phyloP scores from a whole-genome alignment of 441 rosid genomes.

The Pelargonium exstipulatum region DNA sequence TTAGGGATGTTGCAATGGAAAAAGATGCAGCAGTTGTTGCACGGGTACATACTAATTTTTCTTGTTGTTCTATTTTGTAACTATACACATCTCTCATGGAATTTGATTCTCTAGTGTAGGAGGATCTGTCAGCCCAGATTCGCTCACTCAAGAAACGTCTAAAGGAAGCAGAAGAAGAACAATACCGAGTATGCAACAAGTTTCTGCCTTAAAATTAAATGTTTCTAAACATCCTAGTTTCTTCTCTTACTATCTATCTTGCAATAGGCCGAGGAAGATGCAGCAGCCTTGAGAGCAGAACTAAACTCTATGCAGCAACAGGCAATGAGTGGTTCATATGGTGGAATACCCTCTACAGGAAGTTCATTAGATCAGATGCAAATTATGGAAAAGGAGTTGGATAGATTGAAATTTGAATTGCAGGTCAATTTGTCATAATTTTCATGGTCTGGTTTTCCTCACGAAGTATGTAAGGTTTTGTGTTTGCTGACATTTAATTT shows the following conservation, averaged over 20 bases:
- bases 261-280: slow-evolving; percentile 95
- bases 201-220: slow-evolving; percentile 22
- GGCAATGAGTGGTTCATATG: slow-evolving; percentile 19
- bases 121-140: slow-evolving; percentile 91
- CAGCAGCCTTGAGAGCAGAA: slow-evolving; percentile 31
- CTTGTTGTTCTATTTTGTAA: not conserved
- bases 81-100: slow-evolving; percentile 19
- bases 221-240: slow-evolving; percentile 5
- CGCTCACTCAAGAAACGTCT: slow-evolving; percentile 76
- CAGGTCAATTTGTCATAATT: slow-evolving; percentile 45
- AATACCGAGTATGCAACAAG: slow-evolving; percentile 52
- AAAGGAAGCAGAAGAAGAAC: slow-evolving; percentile 96
- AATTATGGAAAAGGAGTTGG: slow-evolving; percentile 27
- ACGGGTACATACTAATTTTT: slow-evolving; percentile 42
- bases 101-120: slow-evolving; percentile 49
- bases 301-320: slow-evolving; percentile 24
- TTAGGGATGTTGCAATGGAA: slow-evolving; percentile 94
- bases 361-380: slow-evolving; percentile 21
- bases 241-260: slow-evolving; percentile 19
- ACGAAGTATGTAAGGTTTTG: slow-evolving; percentile 12
- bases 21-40: slow-evolving; percentile 97
- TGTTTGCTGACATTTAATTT: slow-evolving; percentile 29
- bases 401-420: slow-evolving; percentile 45
- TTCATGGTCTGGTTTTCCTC: slow-evolving; percentile 9
- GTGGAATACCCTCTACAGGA: slow-evolving; percentile 21